phyloP scores from a whole-genome alignment of 805 yeast genomes.

The Danielozyma ontarioensis region DNA sequence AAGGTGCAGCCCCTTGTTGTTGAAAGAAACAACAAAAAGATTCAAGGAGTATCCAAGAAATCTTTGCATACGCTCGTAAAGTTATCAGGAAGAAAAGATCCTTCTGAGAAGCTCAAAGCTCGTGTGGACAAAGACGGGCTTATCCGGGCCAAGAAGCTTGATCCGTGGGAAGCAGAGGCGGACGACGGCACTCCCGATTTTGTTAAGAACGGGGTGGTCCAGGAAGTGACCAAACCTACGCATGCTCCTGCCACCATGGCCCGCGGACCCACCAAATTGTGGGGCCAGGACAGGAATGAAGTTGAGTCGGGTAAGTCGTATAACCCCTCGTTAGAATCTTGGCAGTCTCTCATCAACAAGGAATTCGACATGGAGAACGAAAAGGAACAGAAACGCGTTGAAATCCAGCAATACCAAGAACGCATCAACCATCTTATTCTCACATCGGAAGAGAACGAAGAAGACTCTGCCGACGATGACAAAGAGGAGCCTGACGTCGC shows the following conservation, averaged over 20 bases:
- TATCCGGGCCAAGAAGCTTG: conserved; percentile 44
- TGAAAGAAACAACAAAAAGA: conserved; percentile 32
- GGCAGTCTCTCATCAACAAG: conserved; percentile 66
- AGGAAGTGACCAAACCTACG: conserved; percentile 40
- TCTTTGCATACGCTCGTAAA: conserved; percentile 65
- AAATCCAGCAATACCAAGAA: conserved; percentile 56
- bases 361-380: conserved; percentile 65
- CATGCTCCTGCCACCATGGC: conserved; percentile 51
- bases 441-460: conserved; percentile 56
- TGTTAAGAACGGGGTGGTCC: too few species aligned
- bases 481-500: conserved; percentile 29
- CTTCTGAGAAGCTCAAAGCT: conserved; percentile 50
- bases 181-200: conserved; percentile 12
- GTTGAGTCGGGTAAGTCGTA: conserved; percentile 91
- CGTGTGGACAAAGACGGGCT: conserved; percentile 62
- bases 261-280: conserved; percentile 50
- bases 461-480: conserved; percentile 29
- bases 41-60: conserved; percentile 60
- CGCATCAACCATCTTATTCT: conserved; percentile 63
- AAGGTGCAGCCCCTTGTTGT: conserved; percentile 61
- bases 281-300: conserved; percentile 41
- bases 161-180: conserved; percentile 57
- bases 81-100: conserved; percentile 63
- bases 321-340: conserved; percentile 79
- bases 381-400: conserved; percentile 58